Evolutionary conservation across 768 basidiomycete genomes (phyloP), one percentile per base, ranked within the genome.

Genomic region (Favolaschia claudopus): DNA sequence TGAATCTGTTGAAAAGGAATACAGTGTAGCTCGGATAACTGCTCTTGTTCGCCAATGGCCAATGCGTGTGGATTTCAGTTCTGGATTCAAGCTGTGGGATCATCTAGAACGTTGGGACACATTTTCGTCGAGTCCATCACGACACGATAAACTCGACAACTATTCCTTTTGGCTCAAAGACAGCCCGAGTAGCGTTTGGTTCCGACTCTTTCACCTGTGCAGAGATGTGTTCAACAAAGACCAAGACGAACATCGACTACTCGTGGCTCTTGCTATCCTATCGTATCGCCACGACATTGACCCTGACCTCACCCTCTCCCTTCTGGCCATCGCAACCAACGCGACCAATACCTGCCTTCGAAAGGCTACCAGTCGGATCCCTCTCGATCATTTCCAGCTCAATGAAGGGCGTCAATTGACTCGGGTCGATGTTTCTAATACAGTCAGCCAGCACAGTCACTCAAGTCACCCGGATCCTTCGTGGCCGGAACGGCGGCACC

Each of bases 21-120:
- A 37, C 7, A 15, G 7, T 25, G 58, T 52, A 1, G 36, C 36
- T 25, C 34, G 40, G 15, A 45, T 37, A 6, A 50, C 57, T 24
- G 6, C 53, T 20, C 38, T 47, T 34, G 44, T 63, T 17, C 22
- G n/a, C n/a, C n/a, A 39, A n/a, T 64, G 60, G 66, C 52, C 62
- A 5, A 13, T 34, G 44, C 32, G 31, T 10, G 20, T 68, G 13
- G 20, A 54, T 32, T 57, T 43, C 46, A 40, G 58, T 2, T 5
- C 42, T 5, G 48, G 56, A 28, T 40, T 65, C 20, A n/a, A 43
- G 9, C 24, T 59, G 13, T 59, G 58, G 58, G 9, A 0, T 3
- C 22, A 45, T 55, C 31, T 49, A 31, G 14, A 54, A 45, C 15
- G 49, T 25, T 49, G 20, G 45, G 19, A 22, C 14, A 4, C 20